Evolutionary conservation across 495 filamentous ascomycete species (phyloP).

Genomic region (Hypoxylon subgilvum): DNA sequence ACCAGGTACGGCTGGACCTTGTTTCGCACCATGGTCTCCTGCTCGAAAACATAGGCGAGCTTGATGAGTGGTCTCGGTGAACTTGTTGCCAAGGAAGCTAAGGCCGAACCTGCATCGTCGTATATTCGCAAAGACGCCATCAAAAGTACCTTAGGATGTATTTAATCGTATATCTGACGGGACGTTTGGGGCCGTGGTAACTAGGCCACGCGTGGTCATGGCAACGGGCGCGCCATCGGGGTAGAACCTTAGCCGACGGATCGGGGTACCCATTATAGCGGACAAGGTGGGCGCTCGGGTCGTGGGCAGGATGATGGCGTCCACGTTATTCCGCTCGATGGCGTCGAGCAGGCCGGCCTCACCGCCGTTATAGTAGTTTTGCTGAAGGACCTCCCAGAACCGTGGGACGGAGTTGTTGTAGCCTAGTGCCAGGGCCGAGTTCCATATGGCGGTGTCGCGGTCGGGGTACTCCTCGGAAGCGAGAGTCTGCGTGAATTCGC

Average conservation of each 20-base stretch:
- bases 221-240: constrained; percentile 12
- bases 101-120: constrained; percentile 30
- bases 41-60: constrained; percentile 73
- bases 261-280: constrained; percentile 45
- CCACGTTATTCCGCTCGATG: constrained; percentile 44
- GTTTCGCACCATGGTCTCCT: constrained; percentile 60
- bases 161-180: constrained; percentile 2
- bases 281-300: constrained; percentile 31
- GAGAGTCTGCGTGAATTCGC: constrained; percentile 39
- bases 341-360: constrained; percentile 45
- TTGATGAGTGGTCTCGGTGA: constrained; percentile 64
- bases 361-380: constrained; percentile 40
- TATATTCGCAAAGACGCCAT: background rate
- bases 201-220: constrained; percentile 20
- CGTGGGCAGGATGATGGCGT: constrained; percentile 50
- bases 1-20: constrained; percentile 55
- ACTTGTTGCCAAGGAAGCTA: constrained; percentile 61
- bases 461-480: constrained; percentile 45
- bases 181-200: constrained; percentile 16
- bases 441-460: constrained; percentile 45
- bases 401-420: constrained; percentile 45
- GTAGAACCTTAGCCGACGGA: constrained; percentile 52
- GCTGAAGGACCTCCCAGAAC: constrained; percentile 37
- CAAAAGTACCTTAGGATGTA: background rate
- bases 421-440: constrained; percentile 40